Evolutionary conservation across 225 moss, liverwort and hornwort genomes (phyloP).

Genomic region (Sphagnum contortum): DNA sequence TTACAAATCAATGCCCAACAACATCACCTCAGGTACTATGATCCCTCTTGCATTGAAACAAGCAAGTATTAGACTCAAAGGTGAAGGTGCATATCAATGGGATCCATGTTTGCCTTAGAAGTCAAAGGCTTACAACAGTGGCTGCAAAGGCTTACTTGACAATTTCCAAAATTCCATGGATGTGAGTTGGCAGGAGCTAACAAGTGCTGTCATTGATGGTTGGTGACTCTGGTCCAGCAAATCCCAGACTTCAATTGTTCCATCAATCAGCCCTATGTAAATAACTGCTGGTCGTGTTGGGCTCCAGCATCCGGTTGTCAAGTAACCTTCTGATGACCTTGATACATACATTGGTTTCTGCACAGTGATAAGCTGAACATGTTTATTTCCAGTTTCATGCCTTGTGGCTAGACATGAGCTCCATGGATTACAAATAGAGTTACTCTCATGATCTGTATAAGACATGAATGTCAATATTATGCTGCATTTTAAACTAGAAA

Average conservation of each 20-base stretch:
- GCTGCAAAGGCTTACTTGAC: slow-evolving; percentile 6
- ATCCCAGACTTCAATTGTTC: slow-evolving; percentile 91
- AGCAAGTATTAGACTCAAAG: no score
- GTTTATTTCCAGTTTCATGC: background rate
- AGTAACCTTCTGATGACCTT: slow-evolving; percentile 60
- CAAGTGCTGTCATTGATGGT: slow-evolving; percentile 70
- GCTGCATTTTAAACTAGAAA: no score
- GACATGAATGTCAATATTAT: no score
- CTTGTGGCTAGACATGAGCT: background rate
- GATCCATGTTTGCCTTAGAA: no score
- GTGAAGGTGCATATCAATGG: no score
- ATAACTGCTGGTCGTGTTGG: slow-evolving; percentile 80
- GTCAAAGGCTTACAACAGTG: no score
- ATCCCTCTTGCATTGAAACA: no score
- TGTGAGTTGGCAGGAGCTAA: slow-evolving; percentile 74
- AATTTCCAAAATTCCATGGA: slow-evolving; percentile 79
- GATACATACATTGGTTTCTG: slow-evolving; percentile 80
- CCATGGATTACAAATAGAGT: no score
- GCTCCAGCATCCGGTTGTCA: slow-evolving; percentile 89
- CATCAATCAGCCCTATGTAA: slow-evolving; percentile 72
- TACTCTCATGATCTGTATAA: no score
- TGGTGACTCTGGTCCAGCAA: slow-evolving; percentile 78
- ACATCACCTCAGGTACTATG: no score
- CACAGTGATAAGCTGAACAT: background rate
- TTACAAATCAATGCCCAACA: no score